phyloP scores from a whole-genome alignment of 2,329 filamentous ascomycete genomes.

The Penicillium polonicum region DNA sequence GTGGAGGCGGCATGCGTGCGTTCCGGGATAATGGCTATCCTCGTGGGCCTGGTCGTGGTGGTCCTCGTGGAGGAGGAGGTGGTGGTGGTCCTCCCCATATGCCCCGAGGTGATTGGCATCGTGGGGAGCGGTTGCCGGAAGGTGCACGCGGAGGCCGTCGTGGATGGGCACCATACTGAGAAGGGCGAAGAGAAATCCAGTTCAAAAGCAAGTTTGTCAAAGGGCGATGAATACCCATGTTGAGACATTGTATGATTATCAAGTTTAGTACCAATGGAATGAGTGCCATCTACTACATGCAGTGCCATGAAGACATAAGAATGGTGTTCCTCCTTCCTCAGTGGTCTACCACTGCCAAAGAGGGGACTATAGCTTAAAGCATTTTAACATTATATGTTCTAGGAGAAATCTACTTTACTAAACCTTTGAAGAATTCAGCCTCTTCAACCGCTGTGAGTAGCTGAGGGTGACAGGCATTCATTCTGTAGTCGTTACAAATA shows the following conservation, averaged over 20 bases:
- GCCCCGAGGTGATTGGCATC: conserved; percentile 48
- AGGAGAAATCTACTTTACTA: neutral
- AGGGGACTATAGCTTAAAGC: neutral
- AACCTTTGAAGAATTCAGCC: neutral
- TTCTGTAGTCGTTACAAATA: too few species aligned
- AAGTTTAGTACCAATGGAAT: conserved; percentile 5
- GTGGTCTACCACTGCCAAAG: neutral
- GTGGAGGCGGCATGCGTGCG: conserved; percentile 42
- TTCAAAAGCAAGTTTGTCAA: neutral
- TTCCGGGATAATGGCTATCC: conserved; percentile 49
- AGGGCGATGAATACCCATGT: conserved; percentile 10
- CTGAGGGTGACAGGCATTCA: neutral
- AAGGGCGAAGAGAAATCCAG: neutral
- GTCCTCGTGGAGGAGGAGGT: conserved; percentile 44
- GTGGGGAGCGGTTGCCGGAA: conserved; percentile 49
- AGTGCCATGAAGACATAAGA: neutral
- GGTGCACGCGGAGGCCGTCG: conserved; percentile 37
- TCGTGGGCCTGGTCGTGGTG: conserved; percentile 42
- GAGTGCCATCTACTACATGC: neutral
- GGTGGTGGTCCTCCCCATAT: conserved; percentile 38
- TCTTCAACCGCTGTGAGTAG: neutral
- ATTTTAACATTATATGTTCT: too few species aligned
- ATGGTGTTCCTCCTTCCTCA: too few species aligned
- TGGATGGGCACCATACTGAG: conserved; percentile 42
- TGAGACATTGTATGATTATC: conserved; percentile 17